A percentile compares a stretch with the other conserved stretches of the same genome.
Evolutionary conservation across 1,284 basidiomycete genomes (phyloP).

Genomic region (Apiotrichum porosum): DNA sequence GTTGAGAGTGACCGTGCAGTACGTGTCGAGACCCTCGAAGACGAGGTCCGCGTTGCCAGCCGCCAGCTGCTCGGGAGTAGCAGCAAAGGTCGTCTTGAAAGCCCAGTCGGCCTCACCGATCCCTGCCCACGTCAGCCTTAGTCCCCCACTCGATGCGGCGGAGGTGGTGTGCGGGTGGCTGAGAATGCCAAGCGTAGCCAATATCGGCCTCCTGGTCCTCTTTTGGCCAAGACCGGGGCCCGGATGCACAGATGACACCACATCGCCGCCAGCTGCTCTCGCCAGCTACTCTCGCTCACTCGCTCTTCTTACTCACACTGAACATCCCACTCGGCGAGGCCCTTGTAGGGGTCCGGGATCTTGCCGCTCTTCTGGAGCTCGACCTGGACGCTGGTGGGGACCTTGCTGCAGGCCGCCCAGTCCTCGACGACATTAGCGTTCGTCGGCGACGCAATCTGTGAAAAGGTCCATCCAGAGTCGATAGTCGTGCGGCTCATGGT

Average conservation of each 20-base stretch:
- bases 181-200: no score
- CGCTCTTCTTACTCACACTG: slow-evolving; percentile 70
- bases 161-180: no score
- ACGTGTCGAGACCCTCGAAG: slow-evolving; percentile 85
- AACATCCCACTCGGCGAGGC: slow-evolving; percentile 76
- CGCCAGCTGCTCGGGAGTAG: slow-evolving; percentile 53
- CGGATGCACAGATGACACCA: no score
- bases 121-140: slow-evolving; percentile 71
- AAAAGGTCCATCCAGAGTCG: slow-evolving; percentile 21
- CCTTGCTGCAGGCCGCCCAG: slow-evolving; percentile 21
- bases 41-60: slow-evolving; percentile 60
- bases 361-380: slow-evolving; percentile 65
- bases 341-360: slow-evolving; percentile 74
- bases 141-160: slow-evolving; percentile 79
- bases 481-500: background rate
- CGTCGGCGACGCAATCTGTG: slow-evolving; percentile 18
- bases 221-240: no score
- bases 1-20: slow-evolving; percentile 68
- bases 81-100: slow-evolving; percentile 66
- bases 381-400: slow-evolving; percentile 79
- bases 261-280: no score
- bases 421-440: slow-evolving; percentile 20
- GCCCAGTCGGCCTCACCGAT: slow-evolving; percentile 77
- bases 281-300: no score
- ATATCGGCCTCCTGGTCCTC: slow-evolving; percentile 4